phyloP scores from a whole-genome alignment of 2,329 filamentous ascomycete species.

The Parafenestella ontariensis region DNA sequence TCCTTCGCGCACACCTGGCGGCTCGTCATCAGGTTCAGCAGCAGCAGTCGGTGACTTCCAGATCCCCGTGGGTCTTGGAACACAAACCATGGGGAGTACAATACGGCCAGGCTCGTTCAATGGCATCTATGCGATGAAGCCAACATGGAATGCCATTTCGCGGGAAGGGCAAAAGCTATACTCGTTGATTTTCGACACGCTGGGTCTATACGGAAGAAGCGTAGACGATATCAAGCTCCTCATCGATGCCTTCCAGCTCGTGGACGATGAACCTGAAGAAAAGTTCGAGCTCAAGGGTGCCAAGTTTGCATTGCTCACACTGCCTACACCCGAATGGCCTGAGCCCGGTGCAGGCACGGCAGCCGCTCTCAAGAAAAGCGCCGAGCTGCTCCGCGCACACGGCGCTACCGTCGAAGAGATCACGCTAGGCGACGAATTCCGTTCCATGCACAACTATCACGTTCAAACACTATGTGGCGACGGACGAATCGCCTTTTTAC shows the following conservation, averaged over 20 bases:
- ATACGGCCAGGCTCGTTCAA: conserved; percentile 71
- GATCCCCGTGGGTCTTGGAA: conserved; percentile 66
- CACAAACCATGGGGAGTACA: conserved; percentile 70
- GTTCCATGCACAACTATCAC: conserved; percentile 61
- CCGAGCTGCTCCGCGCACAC: conserved; percentile 46
- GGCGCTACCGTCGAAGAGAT: conserved; percentile 66
- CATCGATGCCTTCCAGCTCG: conserved; percentile 60
- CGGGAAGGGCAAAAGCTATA: conserved; percentile 68
- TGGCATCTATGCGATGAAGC: conserved; percentile 70
- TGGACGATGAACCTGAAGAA: conserved; percentile 56
- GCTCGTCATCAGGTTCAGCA: conserved; percentile 71
- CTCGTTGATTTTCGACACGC: conserved; percentile 66
- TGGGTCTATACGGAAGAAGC: conserved; percentile 66
- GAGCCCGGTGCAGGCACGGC: conserved; percentile 45
- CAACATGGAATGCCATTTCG: conserved; percentile 69
- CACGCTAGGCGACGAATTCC: conserved; percentile 59
- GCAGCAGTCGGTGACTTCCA: conserved; percentile 72
- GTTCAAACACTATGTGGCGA: conserved; percentile 59
- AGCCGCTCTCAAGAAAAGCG: conserved; percentile 46
- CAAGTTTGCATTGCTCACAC: conserved; percentile 59
- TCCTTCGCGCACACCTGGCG: conserved; percentile 64
- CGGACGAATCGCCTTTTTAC: conserved; percentile 60
- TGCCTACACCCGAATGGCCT: conserved; percentile 62
- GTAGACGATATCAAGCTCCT: conserved; percentile 66
- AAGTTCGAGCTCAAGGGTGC: conserved; percentile 53